These are phyloP conservation scores for Fusarium domesticum DNA, from an alignment of 2,329 filamentous ascomycete genomes.

Conservation along the genomic window DNA sequence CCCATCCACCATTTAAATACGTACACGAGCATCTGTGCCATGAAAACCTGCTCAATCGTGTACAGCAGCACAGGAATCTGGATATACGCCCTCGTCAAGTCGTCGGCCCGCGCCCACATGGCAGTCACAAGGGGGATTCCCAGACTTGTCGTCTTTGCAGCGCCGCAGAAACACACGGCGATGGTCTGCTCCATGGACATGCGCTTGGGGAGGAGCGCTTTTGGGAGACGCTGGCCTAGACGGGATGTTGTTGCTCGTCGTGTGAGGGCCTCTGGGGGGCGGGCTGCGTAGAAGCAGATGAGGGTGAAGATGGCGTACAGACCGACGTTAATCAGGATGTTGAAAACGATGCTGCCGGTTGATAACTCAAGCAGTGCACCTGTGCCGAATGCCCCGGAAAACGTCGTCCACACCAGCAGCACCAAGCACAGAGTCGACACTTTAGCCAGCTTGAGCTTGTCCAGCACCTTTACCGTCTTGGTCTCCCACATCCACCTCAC, in stretches of 20 bases:
- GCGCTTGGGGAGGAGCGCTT: constrained; percentile 46
- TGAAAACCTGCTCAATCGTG: constrained; percentile 54
- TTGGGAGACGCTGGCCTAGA: constrained; percentile 35
- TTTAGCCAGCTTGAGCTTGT: constrained; percentile 52
- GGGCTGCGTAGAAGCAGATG: constrained; percentile 54
- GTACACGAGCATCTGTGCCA: constrained; percentile 45
- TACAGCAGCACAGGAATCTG: constrained; percentile 64
- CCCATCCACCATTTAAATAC: constrained; percentile 47
- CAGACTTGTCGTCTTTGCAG: constrained; percentile 69
- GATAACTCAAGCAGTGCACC: constrained; percentile 58
- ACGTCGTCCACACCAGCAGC: constrained; percentile 59
- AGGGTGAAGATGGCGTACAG: constrained; percentile 61
- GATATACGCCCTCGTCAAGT: constrained; percentile 54
- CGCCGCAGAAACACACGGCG: constrained; percentile 70
- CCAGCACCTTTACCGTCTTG: constrained; percentile 51
- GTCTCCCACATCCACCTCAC: constrained; percentile 51
- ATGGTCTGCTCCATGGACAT: constrained; percentile 61
- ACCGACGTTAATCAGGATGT: constrained; percentile 64
- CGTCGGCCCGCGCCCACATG: constrained; percentile 60
- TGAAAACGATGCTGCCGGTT: constrained; percentile 60
- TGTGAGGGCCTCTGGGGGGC: constrained; percentile 38
- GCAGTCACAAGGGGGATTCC: constrained; percentile 66
- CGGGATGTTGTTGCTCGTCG: constrained; percentile 15
- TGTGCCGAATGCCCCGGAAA: constrained; percentile 63
- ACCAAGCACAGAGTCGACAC: constrained; percentile 47